These are phyloP conservation scores for Euphorbia celastroides DNA, from an alignment of 441 rosid genomes.

Conservation along the genomic window DNA sequence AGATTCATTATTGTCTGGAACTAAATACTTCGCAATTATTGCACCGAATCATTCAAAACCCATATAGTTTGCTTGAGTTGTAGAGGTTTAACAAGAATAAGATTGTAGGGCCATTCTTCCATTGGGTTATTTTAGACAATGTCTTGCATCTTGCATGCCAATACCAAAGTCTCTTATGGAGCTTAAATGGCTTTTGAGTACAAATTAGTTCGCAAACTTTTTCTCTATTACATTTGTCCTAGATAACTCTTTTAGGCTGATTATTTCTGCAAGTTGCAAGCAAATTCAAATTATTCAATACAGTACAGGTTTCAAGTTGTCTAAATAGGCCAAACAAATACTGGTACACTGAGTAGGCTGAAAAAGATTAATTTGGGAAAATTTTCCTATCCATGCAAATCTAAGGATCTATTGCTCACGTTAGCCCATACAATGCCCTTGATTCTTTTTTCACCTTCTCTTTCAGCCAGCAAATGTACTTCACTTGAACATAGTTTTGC, in stretches of 20 bases:
- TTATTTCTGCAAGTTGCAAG: background rate
- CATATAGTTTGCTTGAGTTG: background rate
- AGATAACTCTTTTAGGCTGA: background rate
- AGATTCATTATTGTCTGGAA: background rate
- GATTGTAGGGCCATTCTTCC: background rate
- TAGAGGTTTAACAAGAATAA: background rate
- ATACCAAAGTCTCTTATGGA: background rate
- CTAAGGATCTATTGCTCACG: background rate
- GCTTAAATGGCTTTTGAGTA: background rate
- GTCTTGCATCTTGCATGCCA: background rate
- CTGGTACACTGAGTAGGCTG: background rate
- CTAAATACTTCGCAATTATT: background rate
- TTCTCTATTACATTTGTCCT: background rate
- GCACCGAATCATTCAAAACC: background rate
- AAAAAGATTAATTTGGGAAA: background rate
- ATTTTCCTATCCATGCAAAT: background rate
- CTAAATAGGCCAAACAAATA: background rate
- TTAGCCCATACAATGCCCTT: background rate
- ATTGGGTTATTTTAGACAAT: background rate
- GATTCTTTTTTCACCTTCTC: background rate
- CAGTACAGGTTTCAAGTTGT: background rate
- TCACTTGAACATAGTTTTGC: slow-evolving; percentile 16
- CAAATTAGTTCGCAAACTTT: background rate
- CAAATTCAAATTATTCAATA: too few relatives aligned
- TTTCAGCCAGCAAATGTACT: slow-evolving; percentile 3